Percentiles rank a stretch among this genome's conserved stretches.
These are phyloP conservation scores for Lanmaoa pseudosensibilis DNA, from an alignment of 768 basidiomycete species.

Conservation along the genomic window DNA sequence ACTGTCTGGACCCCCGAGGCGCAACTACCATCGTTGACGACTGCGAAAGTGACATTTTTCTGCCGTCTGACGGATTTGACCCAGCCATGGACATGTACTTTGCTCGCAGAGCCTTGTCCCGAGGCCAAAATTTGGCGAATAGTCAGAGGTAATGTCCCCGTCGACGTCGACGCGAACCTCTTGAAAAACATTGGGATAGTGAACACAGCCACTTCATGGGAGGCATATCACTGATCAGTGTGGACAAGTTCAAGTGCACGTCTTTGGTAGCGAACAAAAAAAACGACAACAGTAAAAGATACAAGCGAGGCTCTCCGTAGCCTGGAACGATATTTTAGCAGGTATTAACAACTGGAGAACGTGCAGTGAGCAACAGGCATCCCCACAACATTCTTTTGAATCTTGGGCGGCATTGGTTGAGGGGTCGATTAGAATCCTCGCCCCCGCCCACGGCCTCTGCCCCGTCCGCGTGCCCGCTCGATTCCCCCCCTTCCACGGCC, in stretches of 20 bases:
- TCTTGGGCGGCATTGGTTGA: background rate
- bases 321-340: slow-evolving; percentile 24
- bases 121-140: slow-evolving; percentile 40
- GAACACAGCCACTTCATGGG: slow-evolving; percentile 29
- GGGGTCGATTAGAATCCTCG: slow-evolving; percentile 36
- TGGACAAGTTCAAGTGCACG: background rate
- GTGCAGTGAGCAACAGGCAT: slow-evolving; percentile 1
- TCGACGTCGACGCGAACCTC: slow-evolving; percentile 34
- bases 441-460: slow-evolving; percentile 53
- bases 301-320: slow-evolving; percentile 23
- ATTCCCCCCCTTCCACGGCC: slow-evolving; percentile 51
- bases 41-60: slow-evolving; percentile 85
- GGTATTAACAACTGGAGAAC: slow-evolving; percentile 21
- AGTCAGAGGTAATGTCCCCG: slow-evolving; percentile 32
- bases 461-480: slow-evolving; percentile 54
- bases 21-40: slow-evolving; percentile 79
- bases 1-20: slow-evolving; percentile 76
- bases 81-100: slow-evolving; percentile 70
- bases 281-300: slow-evolving; percentile 13
- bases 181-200: slow-evolving; percentile 28
- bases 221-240: background rate
- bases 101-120: slow-evolving; percentile 4
- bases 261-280: background rate
- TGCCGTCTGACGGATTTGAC: slow-evolving; percentile 82
- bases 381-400: slow-evolving; percentile 8